Percentiles rank a stretch among this genome's conserved stretches.
Conservation (phyloP, 257 asterid species). For the Jacaranda mimosifolia region DNA sequence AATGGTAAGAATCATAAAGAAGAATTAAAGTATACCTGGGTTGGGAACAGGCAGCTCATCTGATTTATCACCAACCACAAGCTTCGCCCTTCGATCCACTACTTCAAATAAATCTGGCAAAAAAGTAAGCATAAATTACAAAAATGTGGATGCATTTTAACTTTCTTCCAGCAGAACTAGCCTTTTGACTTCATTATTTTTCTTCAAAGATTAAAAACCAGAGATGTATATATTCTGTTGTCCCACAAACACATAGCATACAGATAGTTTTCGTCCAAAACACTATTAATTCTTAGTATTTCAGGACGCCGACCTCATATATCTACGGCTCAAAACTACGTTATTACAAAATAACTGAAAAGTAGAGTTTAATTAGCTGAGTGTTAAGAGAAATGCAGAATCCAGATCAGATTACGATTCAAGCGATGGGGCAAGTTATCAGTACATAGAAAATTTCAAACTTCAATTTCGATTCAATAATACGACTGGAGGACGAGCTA, state of each 20-base stretch:
- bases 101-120: slow-evolving; percentile 90
- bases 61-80: slow-evolving; percentile 80
- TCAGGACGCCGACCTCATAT: slow-evolving; percentile 12
- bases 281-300: slow-evolving; percentile 4
- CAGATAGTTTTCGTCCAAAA: slow-evolving; percentile 9
- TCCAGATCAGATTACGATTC: slow-evolving; percentile 37
- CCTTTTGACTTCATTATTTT: slow-evolving; percentile 3
- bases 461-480: not conserved
- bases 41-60: slow-evolving; percentile 70
- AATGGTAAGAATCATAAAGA: slow-evolving; percentile 12
- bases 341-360: not conserved
- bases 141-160: slow-evolving; percentile 7
- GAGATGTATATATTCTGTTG: slow-evolving; percentile 20
- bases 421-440: slow-evolving; percentile 37
- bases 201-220: slow-evolving; percentile 6
- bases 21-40: slow-evolving; percentile 55
- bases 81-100: slow-evolving; percentile 95
- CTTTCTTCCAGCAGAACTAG: slow-evolving; percentile 1
- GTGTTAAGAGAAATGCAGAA: slow-evolving; percentile 33
- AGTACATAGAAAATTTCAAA: slow-evolving; percentile 15
- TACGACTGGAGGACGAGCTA: not conserved
- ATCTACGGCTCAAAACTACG: slow-evolving; percentile 24
- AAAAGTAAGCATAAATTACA: slow-evolving; percentile 30
- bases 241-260: slow-evolving; percentile 2
- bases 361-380: slow-evolving; percentile 24